Evolutionary conservation across 495 filamentous ascomycete genomes (phyloP).

Genomic region (Penicillium maclennaniae): DNA sequence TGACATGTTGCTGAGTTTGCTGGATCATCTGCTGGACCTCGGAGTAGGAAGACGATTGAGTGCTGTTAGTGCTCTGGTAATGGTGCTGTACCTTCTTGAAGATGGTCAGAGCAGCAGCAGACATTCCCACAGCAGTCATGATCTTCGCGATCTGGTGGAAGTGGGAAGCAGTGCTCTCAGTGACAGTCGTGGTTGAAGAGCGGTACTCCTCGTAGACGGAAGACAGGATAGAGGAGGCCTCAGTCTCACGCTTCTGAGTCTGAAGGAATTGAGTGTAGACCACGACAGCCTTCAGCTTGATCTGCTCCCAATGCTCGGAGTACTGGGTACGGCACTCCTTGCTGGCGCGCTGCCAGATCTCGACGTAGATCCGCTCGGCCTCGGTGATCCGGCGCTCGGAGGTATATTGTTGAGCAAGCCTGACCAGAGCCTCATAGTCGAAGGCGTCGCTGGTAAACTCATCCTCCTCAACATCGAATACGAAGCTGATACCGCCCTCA

Average conservation of each 20-base stretch:
- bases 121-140: constrained; percentile 33
- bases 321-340: constrained; percentile 27
- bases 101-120: constrained; percentile 29
- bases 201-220: constrained; percentile 37
- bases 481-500: constrained; percentile 18
- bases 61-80: constrained; percentile 26
- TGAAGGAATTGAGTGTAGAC: constrained; percentile 33
- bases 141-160: constrained; percentile 32
- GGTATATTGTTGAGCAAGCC: constrained; percentile 20
- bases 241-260: constrained; percentile 25
- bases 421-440: constrained; percentile 21
- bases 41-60: constrained; percentile 24
- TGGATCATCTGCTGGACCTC: constrained; percentile 30
- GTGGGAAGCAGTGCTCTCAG: constrained; percentile 23
- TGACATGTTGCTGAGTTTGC: constrained; percentile 24
- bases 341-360: constrained; percentile 36
- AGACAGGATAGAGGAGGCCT: constrained; percentile 34
- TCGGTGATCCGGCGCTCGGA: constrained; percentile 18
- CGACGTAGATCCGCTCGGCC: constrained; percentile 32
- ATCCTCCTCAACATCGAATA: constrained; percentile 22
- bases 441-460: constrained; percentile 18
- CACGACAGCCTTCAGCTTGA: constrained; percentile 26
- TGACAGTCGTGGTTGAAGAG: constrained; percentile 18
- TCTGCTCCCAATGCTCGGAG: constrained; percentile 30
- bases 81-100: constrained; percentile 32